Conservation (phyloP, 805 yeast genomes). For the Nakazawaea ernobii region DNA sequence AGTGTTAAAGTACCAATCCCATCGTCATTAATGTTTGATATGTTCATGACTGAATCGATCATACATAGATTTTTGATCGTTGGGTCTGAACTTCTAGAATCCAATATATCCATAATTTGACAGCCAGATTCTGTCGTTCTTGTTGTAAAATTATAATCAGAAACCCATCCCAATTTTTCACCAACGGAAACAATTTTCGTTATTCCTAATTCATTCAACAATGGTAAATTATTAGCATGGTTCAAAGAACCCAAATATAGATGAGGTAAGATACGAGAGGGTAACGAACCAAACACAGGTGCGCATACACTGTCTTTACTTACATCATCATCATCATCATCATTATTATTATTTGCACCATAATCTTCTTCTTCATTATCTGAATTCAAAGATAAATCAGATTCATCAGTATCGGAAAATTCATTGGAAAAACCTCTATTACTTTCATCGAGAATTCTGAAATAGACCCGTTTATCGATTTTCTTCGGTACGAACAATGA, state of each 20-base stretch:
- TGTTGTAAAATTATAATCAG: slow-evolving; percentile 16
- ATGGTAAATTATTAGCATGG: slow-evolving; percentile 70
- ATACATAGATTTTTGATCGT: slow-evolving; percentile 18
- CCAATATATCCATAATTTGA: slow-evolving; percentile 19
- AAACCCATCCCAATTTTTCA: slow-evolving; percentile 65
- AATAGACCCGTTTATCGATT: slow-evolving; percentile 2
- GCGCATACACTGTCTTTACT: slow-evolving; percentile 15
- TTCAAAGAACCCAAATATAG: slow-evolving; percentile 77
- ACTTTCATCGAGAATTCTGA: slow-evolving; percentile 5
- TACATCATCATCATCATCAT: background rate
- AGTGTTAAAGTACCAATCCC: slow-evolving; percentile 75
- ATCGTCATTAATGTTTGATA: slow-evolving; percentile 80
- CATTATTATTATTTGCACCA: too few species aligned
- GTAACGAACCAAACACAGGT: slow-evolving; percentile 56
- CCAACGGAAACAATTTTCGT: slow-evolving; percentile 81
- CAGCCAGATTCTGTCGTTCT: slow-evolving; percentile 22
- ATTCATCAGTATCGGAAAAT: background rate
- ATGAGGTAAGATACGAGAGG: slow-evolving; percentile 79
- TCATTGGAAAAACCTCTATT: background rate
- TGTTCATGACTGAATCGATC: slow-evolving; percentile 48
- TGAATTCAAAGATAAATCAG: slow-evolving; percentile 16
- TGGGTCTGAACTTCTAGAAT: slow-evolving; percentile 14
- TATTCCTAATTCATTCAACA: slow-evolving; percentile 63
- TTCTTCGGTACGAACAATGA: slow-evolving; percentile 1
- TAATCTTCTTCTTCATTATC: slow-evolving; percentile 19